Conservation (phyloP, 208 protist genomes). For the Trypanosomatidae sp. region DNA sequence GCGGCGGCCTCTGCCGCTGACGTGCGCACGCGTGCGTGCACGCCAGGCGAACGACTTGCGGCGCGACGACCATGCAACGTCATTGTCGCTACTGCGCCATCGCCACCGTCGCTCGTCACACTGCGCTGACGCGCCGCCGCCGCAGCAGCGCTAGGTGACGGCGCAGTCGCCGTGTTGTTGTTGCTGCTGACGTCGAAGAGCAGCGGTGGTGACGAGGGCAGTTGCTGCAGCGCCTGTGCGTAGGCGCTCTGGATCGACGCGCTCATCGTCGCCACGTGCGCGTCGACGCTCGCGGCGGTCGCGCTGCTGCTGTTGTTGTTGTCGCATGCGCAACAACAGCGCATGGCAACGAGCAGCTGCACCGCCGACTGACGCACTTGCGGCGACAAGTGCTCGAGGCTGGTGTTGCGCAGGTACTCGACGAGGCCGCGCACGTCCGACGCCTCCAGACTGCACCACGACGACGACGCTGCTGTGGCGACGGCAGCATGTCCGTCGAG, state of each 20-base stretch:
- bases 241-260: conserved; percentile 11
- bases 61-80: too few species aligned
- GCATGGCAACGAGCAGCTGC: conserved; percentile 28
- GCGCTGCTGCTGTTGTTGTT: too few species aligned
- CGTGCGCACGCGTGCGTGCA: too few species aligned
- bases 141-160: too few species aligned
- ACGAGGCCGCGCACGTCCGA: conserved; percentile 32
- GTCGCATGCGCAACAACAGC: too few species aligned
- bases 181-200: not conserved
- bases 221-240: conserved; percentile 13
- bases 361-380: conserved; percentile 24
- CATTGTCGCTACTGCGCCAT: too few species aligned
- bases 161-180: too few species aligned
- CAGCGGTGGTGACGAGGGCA: not conserved
- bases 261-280: conserved; percentile 10
- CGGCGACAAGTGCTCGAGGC: conserved; percentile 29
- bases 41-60: too few species aligned
- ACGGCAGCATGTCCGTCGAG: too few species aligned
- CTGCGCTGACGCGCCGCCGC: too few species aligned
- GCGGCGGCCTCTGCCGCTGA: too few species aligned
- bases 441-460: conserved; percentile 3
- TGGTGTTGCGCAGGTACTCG: conserved; percentile 48
- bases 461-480: conserved; percentile 5
- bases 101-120: too few species aligned
- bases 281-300: conserved; percentile 4